Evolutionary conservation across 306 rosid genomes (phyloP).

Genomic region (Pyrus communis): DNA sequence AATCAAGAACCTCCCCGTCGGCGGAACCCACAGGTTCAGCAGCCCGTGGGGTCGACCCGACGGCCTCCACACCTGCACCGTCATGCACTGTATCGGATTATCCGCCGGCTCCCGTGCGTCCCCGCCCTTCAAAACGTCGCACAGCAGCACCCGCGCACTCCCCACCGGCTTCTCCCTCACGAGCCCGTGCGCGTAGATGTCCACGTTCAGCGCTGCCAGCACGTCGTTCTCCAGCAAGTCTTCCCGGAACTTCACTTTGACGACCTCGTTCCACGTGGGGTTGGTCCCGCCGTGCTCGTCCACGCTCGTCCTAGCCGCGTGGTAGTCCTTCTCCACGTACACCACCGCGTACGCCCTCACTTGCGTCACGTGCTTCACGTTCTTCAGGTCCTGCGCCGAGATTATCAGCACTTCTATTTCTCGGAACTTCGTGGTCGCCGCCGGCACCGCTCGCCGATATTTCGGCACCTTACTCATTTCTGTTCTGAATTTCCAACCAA

Average conservation of each 20-base stretch:
- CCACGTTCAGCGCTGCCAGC: conserved; percentile 21
- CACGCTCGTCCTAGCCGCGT: conserved; percentile 14
- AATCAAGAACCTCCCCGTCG: conserved; percentile 18
- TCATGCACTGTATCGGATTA: conserved; percentile 17
- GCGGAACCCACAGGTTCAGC: conserved; percentile 20
- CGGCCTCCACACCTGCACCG: conserved; percentile 18
- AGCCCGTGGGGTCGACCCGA: conserved; percentile 17
- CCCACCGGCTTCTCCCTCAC: conserved; percentile 24
- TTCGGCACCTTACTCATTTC: not conserved
- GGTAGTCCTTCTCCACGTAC: conserved; percentile 8
- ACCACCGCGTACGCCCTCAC: conserved; percentile 18
- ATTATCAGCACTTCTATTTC: conserved; percentile 26
- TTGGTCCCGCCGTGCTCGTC: conserved; percentile 14
- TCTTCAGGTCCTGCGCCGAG: conserved; percentile 19
- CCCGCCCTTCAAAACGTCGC: conserved; percentile 21
- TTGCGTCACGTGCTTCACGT: conserved; percentile 23
- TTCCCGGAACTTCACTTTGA: conserved; percentile 18
- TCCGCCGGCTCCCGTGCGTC: conserved; percentile 9
- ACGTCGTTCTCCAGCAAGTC: conserved; percentile 9
- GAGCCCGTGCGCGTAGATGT: conserved; percentile 17
- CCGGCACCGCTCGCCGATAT: not conserved
- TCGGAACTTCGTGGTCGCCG: not conserved
- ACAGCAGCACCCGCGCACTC: conserved; percentile 20
- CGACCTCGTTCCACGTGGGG: conserved; percentile 20
- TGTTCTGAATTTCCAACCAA: too few species aligned